Evolutionary conservation across 768 basidiomycete genomes (phyloP), one percentile per base, ranked within the genome.

Genomic region (Mrakia gelida): DNA sequence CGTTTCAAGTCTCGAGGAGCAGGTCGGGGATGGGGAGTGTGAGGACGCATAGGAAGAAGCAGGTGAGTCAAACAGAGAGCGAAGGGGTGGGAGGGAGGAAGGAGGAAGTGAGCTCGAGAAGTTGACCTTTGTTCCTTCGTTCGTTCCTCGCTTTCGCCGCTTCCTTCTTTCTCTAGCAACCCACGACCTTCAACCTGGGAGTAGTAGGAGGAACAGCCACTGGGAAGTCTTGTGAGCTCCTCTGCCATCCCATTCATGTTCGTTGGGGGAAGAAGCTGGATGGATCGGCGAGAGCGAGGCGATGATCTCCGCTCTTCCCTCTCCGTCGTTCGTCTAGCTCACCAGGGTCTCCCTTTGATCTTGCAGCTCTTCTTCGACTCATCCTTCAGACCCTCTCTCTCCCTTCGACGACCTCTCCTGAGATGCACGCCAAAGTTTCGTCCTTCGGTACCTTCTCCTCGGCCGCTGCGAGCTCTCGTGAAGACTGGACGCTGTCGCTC

Each of bases 371-470:
- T 1, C 38, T 70, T 7, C 67, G 67, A 15, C 67, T 70, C 41
- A 70, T 70, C 11, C 26, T 70, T 21, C 67, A 70, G 11, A 70
- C 67, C 34, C 67, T 70, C 41, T 34, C 34, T 4, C 67, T 70
- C 38, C 41, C 38, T 0, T 30, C 67, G 0, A 70, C 67, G 21
- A 38, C 38, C 9, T 41, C 67, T 10, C 34, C 34, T 0, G 18
- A 23, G 41, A 38, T 70, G 1, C 38, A 41, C 9, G 34, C 34
- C 38, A 21, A 70, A n/a, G 26, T 70, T 7, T 34, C 21, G 2
- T 70, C 67, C 10, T 70, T 70, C 41, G 34, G 67, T 26, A 45
- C 67, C 34, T 41, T 38, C 34, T 16, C 67, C 34, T 41, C 67
- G 13, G 18, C 23, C 23, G 41, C 8, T 13, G 26, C 26, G 10